These are phyloP conservation scores for Phytophthora tubulina DNA, from an alignment of 352 stramenopile species.

Conservation along the genomic window DNA sequence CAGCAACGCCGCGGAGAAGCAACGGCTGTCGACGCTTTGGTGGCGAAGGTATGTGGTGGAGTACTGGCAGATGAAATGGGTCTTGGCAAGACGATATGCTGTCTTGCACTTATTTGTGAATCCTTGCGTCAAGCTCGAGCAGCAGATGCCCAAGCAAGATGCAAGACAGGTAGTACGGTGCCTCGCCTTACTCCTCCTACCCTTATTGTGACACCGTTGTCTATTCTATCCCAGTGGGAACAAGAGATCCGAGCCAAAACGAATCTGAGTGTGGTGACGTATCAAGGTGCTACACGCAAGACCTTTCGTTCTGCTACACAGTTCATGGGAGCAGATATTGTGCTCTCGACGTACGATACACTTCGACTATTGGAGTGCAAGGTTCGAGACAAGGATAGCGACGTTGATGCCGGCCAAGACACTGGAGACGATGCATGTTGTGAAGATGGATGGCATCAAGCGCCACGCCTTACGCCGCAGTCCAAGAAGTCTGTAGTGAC, in stretches of 20 bases:
- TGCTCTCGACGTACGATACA: conserved; percentile 86
- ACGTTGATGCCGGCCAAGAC: conserved; percentile 28
- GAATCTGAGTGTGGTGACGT: conserved; percentile 78
- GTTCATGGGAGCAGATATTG: conserved; percentile 84
- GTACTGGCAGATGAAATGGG: conserved; percentile 92
- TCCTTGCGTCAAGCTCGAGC: conserved; percentile 59
- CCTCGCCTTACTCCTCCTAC: conserved; percentile 64
- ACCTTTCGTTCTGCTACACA: conserved; percentile 70
- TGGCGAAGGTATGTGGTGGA: conserved; percentile 68
- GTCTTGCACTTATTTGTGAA: conserved; percentile 81
- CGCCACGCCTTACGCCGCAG: conserved; percentile 36
- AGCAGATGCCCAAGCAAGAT: conserved; percentile 37
- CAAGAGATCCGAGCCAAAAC: conserved; percentile 83
- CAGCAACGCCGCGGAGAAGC: conserved; percentile 41
- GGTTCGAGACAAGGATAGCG: conserved; percentile 43
- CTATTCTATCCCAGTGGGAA: conserved; percentile 89
- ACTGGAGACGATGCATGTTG: conserved; percentile 16
- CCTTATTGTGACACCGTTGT: conserved; percentile 86
- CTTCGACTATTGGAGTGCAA: conserved; percentile 80
- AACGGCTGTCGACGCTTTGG: conserved; percentile 46
- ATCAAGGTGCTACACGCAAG: conserved; percentile 76
- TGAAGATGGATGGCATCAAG: conserved; percentile 41
- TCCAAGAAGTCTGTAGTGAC: conserved; percentile 46
- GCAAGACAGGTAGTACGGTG: conserved; percentile 37
- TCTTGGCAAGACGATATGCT: conserved; percentile 92